Percentiles rank a stretch among this genome's conserved stretches.
Conservation (phyloP, 1,284 basidiomycete genomes). For the Phellopilus nigrolimitatus region DNA sequence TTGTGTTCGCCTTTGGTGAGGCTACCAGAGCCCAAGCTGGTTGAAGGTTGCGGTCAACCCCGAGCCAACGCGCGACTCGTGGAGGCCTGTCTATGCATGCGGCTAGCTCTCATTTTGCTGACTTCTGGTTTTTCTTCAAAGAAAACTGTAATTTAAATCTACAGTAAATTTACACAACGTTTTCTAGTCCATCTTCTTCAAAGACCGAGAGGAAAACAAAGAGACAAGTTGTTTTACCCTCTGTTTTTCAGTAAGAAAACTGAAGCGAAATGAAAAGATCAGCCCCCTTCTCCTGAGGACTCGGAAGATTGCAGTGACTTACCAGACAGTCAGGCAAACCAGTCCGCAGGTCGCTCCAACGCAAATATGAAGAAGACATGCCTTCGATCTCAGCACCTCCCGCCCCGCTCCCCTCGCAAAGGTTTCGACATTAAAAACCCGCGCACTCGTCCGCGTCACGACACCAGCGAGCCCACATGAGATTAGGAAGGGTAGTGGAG, state of each 20-base stretch:
- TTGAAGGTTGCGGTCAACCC: too few relatives aligned
- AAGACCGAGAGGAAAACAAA: background rate
- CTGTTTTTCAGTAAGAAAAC: constrained; percentile 9
- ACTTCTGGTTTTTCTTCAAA: too few relatives aligned
- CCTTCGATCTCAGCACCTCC: constrained; percentile 1
- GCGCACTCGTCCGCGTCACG: constrained; percentile 12
- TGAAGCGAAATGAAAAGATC: constrained; percentile 6
- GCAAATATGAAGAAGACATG: constrained; percentile 15
- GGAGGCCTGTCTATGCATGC: too few relatives aligned
- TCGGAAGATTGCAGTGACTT: background rate
- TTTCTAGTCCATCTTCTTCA: background rate
- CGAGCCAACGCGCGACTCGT: too few relatives aligned
- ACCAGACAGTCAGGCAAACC: constrained; percentile 6
- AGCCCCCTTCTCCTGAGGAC: background rate
- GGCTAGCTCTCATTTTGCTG: too few relatives aligned
- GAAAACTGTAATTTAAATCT: too few relatives aligned
- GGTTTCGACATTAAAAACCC: constrained; percentile 2
- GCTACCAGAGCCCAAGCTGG: background rate
- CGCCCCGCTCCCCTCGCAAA: constrained; percentile 4
- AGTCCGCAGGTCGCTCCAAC: constrained; percentile 11
- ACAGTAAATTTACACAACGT: too few relatives aligned
- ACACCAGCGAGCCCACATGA: constrained; percentile 3
- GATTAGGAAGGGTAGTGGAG: constrained; percentile 7
- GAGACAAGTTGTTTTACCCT: constrained; percentile 3
- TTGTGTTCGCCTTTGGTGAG: background rate